Conservation (phyloP, 305 asterid species). For the Caryopteris hybrid region DNA sequence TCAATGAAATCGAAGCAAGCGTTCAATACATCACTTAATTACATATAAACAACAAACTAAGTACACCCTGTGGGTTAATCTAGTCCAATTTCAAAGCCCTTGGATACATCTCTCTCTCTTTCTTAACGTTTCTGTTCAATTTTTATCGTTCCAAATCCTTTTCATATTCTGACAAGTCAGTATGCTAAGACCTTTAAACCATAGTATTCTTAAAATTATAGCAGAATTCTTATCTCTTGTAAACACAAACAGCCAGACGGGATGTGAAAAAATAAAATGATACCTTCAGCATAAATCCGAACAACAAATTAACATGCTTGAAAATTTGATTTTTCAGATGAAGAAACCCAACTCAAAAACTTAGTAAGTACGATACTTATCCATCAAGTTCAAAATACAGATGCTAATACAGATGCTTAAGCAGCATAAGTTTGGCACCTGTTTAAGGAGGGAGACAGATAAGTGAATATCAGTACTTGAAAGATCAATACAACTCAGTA, state of each 20-base stretch:
- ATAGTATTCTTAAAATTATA: neutral
- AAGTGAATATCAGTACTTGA: conserved; percentile 33
- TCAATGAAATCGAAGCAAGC: neutral
- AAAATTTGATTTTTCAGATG: no score
- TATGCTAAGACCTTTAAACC: neutral
- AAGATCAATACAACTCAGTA: conserved; percentile 38
- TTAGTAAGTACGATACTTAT: neutral
- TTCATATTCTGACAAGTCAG: neutral
- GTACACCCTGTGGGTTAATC: no score
- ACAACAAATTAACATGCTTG: neutral
- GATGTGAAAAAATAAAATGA: no score
- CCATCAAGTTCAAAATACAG: neutral
- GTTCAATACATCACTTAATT: neutral
- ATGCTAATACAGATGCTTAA: neutral
- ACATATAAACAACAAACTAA: neutral
- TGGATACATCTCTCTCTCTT: neutral
- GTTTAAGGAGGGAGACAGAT: conserved; percentile 42
- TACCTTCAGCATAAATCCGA: neutral
- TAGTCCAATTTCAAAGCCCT: neutral
- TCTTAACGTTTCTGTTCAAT: neutral
- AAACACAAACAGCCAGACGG: no score
- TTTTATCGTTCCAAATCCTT: neutral
- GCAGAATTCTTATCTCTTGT: no score
- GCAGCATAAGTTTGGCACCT: conserved; percentile 17
- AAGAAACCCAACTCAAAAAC: neutral